Base-by-base conservation (phyloP, 2,329 filamentous ascomycete genomes). In the Aaosphaeria arxii region DNA sequence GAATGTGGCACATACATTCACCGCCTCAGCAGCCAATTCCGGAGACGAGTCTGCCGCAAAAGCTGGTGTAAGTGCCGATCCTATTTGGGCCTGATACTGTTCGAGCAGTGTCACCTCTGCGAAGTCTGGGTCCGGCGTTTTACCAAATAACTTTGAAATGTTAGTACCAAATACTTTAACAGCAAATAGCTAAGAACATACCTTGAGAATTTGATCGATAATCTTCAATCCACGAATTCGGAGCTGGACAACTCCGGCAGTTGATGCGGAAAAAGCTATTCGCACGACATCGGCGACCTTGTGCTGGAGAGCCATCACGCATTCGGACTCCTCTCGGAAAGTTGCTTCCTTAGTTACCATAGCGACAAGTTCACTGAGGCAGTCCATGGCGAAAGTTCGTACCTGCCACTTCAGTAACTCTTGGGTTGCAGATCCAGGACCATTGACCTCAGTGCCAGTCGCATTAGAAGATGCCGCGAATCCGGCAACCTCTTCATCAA, bases 31-130 rank as follows among this genome's bases (percentile, higher is more conserved):
- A 6, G 94, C 95, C 11, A 99, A 78, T 69, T 99, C 94, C 0
- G 95, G 91, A 1, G 92, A 96, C 0, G 94, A 99, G 69, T 99
- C 94, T 4, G 86, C 87, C 1, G 94, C 91, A 72, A 99, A 99
- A 0, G 94, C 95, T 4, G 94, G 94, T 0, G 95, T 99, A 52
- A 99, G 78, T 1, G 94, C 94, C 13, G 94, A 97, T 61, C 91
- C 91, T 65, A 99, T 99, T 66, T 99, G 94, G 5, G 94, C 94
- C 71, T 99, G 95, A 63, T 99, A 99, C 70, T 99, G 94, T 69
- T 99, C 95, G 4, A 99, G 80, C 11, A 99, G 79, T 72, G 95
- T 95, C 0, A 89, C 94, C 71, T 99, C 94, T n/a, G 92, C 84
- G 64, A 99, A 99, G 67, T 99, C 94, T 0, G 94, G 95, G 71